Evolutionary conservation across 257 asterid genomes (phyloP).

Genomic region (Solanum gracilifrons): DNA sequence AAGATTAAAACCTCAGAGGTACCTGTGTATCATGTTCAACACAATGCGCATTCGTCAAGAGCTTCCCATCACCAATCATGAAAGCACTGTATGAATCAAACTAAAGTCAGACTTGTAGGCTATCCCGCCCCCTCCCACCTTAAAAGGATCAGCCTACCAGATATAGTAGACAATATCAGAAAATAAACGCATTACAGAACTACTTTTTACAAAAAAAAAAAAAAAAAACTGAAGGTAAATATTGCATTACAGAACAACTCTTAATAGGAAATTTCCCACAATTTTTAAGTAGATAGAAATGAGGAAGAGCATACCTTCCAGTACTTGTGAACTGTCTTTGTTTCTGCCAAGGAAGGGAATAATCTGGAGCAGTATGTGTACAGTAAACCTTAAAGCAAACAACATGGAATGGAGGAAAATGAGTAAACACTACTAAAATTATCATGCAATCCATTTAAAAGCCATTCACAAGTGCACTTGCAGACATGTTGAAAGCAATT

Average conservation of each 20-base stretch:
- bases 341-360: conserved; percentile 98
- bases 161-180: neutral
- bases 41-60: conserved; percentile 95
- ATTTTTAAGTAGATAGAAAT: neutral
- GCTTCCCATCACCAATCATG: conserved; percentile 85
- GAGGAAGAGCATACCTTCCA: conserved; percentile 62
- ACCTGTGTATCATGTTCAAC: conserved; percentile 89
- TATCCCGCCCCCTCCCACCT: neutral
- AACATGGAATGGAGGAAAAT: neutral
- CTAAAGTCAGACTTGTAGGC: neutral
- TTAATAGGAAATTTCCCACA: neutral
- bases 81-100: conserved; percentile 55
- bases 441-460: neutral
- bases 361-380: conserved; percentile 88
- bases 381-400: conserved; percentile 57
- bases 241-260: neutral
- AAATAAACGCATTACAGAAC: neutral
- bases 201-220: neutral
- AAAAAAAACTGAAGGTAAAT: too few species aligned
- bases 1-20: neutral
- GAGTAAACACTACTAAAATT: neutral
- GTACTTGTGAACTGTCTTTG: conserved; percentile 88
- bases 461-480: neutral
- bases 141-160: neutral
- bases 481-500: neutral